phyloP scores from a whole-genome alignment of 2,329 filamentous ascomycete genomes.

The Alternaria postmessia region DNA sequence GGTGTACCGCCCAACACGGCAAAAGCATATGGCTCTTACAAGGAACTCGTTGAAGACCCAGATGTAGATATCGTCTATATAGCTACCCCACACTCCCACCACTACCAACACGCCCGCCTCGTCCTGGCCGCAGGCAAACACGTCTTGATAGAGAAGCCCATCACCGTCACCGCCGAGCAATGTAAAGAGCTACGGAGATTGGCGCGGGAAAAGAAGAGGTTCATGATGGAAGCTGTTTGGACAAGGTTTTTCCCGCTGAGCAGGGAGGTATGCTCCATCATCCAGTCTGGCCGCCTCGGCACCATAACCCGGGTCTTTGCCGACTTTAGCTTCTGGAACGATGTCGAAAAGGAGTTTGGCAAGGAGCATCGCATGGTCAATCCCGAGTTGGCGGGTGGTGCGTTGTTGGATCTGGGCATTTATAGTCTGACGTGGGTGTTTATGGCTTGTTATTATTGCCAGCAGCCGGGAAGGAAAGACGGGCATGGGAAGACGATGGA shows the following conservation, averaged over 20 bases:
- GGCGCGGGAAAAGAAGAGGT: constrained; percentile 71
- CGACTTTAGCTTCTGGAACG: constrained; percentile 66
- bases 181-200: constrained; percentile 73
- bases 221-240: constrained; percentile 74
- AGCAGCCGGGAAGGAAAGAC: constrained; percentile 53
- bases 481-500: constrained; percentile 46
- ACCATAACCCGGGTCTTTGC: constrained; percentile 65
- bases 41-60: constrained; percentile 78
- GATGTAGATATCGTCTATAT: constrained; percentile 88
- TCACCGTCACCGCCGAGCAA: constrained; percentile 84
- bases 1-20: constrained; percentile 69
- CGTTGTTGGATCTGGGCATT: constrained; percentile 83
- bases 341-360: constrained; percentile 65
- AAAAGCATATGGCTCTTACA: constrained; percentile 80
- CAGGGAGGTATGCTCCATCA: constrained; percentile 74
- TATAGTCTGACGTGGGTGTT: constrained; percentile 92
- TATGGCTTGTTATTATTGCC: constrained; percentile 84
- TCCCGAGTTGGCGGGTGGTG: constrained; percentile 82
- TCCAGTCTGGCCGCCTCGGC: constrained; percentile 62
- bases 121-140: constrained; percentile 83
- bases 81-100: constrained; percentile 89
- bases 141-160: constrained; percentile 88
- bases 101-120: constrained; percentile 91
- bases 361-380: constrained; percentile 79
- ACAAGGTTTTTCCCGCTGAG: constrained; percentile 88